Base-by-base conservation (phyloP, 2,329 filamentous ascomycete species). In the Leptographium flavum region DNA sequence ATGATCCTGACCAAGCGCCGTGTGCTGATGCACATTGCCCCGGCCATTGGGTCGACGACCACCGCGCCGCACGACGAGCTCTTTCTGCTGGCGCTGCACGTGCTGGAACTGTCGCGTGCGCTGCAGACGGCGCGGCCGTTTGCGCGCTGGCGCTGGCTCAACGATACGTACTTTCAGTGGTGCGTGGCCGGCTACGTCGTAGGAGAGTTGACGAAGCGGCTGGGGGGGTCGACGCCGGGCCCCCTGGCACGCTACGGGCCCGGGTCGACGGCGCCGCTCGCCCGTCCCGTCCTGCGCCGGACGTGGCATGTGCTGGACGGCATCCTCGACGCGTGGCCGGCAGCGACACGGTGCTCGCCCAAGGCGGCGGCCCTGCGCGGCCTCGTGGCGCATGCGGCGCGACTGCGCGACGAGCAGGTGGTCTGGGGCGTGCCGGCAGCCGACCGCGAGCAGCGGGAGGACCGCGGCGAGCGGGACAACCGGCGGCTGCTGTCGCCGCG, bases 1-100 rank as follows among this genome's bases (percentile, higher is more conserved):
- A 44, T 44, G 42, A 44, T 44, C 35, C 42, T 44, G 15, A 33
- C 42, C 15, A 44, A 44, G 36, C 23, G 42, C n/a, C 42, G 42
- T 14, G 33, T 44, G 15, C 25, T 44, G 25, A 44, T 44, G 42
- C 32, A 44, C 28, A 44, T 44, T 21, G 25, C 42, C 4, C 42
- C 42, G 13, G 42, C 32, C 25, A 36, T 44, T n/a, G n/a, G n/a
- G n/a, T n/a, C n/a, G n/a, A n/a, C n/a, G n/a, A n/a, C n/a, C n/a
- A n/a, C 31, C 31, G 31, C 31, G 25, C 25, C 42, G 14, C 10
- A 15, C 33, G 42, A 44, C 42, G 35, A 32, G 22, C 17, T 44
- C 15, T 44, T 44, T 22, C 35, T 44, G 33, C 32, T 44, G 21
- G 35, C 42, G 11, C 27, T 44, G 14, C 42, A 44, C 25, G 42